A percentile compares a stretch with the other conserved stretches of the same genome.
phyloP scores from a whole-genome alignment of 2,329 filamentous ascomycete genomes.

The Escovopsis sp. region DNA sequence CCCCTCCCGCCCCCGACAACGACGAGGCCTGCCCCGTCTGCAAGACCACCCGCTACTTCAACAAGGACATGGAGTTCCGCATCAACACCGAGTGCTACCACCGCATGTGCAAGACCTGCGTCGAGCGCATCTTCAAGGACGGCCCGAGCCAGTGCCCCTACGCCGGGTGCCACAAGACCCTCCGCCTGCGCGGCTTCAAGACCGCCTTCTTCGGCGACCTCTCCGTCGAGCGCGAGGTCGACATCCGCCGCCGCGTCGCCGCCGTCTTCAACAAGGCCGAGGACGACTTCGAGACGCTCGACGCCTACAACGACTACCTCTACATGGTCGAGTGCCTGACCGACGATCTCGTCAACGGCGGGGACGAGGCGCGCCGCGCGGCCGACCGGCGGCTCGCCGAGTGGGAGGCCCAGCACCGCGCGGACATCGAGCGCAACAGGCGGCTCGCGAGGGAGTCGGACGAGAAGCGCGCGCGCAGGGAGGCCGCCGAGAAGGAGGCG shows the following conservation, averaged over 20 bases:
- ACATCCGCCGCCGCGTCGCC: conserved; percentile 69
- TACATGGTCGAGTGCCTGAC: conserved; percentile 84
- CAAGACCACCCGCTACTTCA: conserved; percentile 92
- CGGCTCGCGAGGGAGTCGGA: conserved; percentile 39
- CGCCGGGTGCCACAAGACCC: conserved; percentile 70
- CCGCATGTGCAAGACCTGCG: conserved; percentile 94
- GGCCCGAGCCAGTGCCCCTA: conserved; percentile 89
- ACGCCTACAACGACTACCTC: conserved; percentile 85
- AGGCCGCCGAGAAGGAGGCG: conserved; percentile 49
- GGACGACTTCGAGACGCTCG: conserved; percentile 76
- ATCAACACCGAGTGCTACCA: conserved; percentile 99
- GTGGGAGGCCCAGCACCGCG: conserved; percentile 61
- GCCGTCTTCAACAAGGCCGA: conserved; percentile 74
- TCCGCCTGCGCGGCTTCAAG: conserved; percentile 73
- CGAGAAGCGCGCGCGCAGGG: conserved; percentile 31
- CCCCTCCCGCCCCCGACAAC: conserved; percentile 12
- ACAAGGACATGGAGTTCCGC: conserved; percentile 83
- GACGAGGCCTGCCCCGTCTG: conserved; percentile 87
- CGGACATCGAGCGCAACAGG: conserved; percentile 48
- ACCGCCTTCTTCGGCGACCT: conserved; percentile 84
- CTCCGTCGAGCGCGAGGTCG: conserved; percentile 78
- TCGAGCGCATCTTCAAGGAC: conserved; percentile 82
- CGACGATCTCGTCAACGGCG: conserved; percentile 67
- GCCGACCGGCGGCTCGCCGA: conserved; percentile 31
- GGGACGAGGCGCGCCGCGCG: conserved; percentile 41